phyloP scores from a whole-genome alignment of 441 rosid genomes.

The Erodium moschatum region DNA sequence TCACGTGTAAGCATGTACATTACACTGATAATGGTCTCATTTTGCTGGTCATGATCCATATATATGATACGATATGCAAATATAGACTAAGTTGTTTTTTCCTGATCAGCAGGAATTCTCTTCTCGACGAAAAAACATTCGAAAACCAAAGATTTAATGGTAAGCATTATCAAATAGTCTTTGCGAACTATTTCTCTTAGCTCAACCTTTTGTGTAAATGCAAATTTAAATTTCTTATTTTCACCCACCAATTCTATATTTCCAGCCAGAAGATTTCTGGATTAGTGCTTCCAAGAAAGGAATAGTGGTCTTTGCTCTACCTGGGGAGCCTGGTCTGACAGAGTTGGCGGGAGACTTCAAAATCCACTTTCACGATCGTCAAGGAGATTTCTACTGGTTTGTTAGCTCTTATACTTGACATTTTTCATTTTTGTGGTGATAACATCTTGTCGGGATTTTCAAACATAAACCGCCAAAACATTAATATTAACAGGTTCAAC shows the following conservation, averaged over 20 bases:
- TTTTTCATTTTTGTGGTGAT: neutral
- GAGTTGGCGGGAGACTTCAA: slow-evolving; percentile 73
- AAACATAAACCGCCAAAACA: neutral
- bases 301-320: slow-evolving; percentile 66
- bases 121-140: slow-evolving; percentile 73
- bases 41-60: neutral
- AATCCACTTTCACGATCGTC: slow-evolving; percentile 68
- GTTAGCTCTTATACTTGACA: slow-evolving; percentile 14
- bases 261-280: slow-evolving; percentile 90
- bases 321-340: slow-evolving; percentile 81
- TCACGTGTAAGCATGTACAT: neutral
- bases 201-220: neutral
- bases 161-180: slow-evolving; percentile 22
- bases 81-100: slow-evolving; percentile 14
- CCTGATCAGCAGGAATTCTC: slow-evolving; percentile 44
- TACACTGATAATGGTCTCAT: neutral
- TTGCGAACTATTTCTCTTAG: neutral
- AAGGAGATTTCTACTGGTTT: slow-evolving; percentile 88
- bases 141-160: slow-evolving; percentile 69
- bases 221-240: slow-evolving; percentile 17
- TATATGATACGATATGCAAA: neutral
- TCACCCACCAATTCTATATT: slow-evolving; percentile 13
- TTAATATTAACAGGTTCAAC: neutral
- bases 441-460: neutral
- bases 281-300: slow-evolving; percentile 67